Conservation (phyloP, 2,329 filamentous ascomycete species). For the Fusarium sp. region DNA sequence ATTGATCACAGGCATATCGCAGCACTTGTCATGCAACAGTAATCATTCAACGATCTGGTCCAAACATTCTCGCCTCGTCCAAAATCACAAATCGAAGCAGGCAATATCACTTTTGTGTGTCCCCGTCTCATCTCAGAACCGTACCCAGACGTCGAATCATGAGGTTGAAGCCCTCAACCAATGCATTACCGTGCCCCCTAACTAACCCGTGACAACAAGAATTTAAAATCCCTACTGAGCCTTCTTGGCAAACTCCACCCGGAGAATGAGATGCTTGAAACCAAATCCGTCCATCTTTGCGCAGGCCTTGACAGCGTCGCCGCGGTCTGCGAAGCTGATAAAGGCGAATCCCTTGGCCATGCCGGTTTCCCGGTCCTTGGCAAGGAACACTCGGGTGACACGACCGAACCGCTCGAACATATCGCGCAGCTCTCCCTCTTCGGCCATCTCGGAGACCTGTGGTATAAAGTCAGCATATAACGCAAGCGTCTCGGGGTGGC, state of each 20-base stretch:
- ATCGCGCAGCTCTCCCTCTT: constrained; percentile 93
- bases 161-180: constrained; percentile 41
- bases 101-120: constrained; percentile 39
- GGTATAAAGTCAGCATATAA: constrained; percentile 42
- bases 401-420: constrained; percentile 98
- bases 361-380: constrained; percentile 96
- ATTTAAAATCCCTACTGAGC: constrained; percentile 55
- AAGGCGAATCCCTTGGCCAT: constrained; percentile 99
- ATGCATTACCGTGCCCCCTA: constrained; percentile 48
- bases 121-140: constrained; percentile 29
- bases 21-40: constrained; percentile 1
- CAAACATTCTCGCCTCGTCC: constrained; percentile 12
- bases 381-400: constrained; percentile 96
- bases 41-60: constrained; percentile 13
- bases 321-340: constrained; percentile 93
- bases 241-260: constrained; percentile 90
- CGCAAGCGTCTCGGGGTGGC: neutral
- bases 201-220: constrained; percentile 47
- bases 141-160: constrained; percentile 45
- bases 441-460: constrained; percentile 95
- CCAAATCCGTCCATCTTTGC: constrained; percentile 98
- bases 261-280: constrained; percentile 87
- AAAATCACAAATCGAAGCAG: constrained; percentile 34
- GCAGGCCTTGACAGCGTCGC: constrained; percentile 91
- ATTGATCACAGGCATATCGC: neutral